Base-by-base conservation (phyloP, 176 grass and related monocot genomes). In the Oryza officinalis region DNA sequence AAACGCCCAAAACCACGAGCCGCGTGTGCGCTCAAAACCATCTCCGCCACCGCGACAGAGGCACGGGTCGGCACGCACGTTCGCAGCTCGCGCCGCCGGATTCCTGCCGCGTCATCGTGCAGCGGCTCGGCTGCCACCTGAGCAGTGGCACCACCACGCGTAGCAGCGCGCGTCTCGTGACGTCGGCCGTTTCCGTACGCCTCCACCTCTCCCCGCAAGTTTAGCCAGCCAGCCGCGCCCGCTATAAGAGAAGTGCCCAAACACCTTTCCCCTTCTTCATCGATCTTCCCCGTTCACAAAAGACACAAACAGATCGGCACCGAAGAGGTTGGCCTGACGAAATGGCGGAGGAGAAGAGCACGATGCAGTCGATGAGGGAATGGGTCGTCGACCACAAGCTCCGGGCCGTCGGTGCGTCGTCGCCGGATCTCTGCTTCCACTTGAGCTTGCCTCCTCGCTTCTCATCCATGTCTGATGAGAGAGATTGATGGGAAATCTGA, bases 331-430 rank as follows among this genome's bases (percentile, higher is more conserved):
- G 10, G 17, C 18, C 52, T n/a, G 52, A 8, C 31, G 41, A 65
- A 57, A 94, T 94, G 92, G 86, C 81, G 69, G 92, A 82, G 72
- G 70, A 85, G 82, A 81, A 81, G 30, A 69, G 72, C 41, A 47
- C 88, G 2, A 5, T 92, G 75, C 89, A 85, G 85, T 61, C 84
- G 82, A 65, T 82, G 25, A 87, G 92, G 87, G 83, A 87, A 27
- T 94, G 92, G 92, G 68, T 94, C 84, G 88, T 89, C 18, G 88
- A 86, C 2, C 88, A 94, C 84, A 94, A 94, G 92, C 92, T 94
- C 75, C 86, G 92, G 30, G 80, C 92, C 74, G 86, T 94, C 64
- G 92, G 92, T 94, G 81, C 38, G 37, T 8, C 69, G 66, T n/a
- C 13, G 30, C 4, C 1, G 30, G 5, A 12, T 69, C 17, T 28